Conservation (phyloP, 1,284 basidiomycete species). For the Cutaneotrichosporon cyanovorans region DNA sequence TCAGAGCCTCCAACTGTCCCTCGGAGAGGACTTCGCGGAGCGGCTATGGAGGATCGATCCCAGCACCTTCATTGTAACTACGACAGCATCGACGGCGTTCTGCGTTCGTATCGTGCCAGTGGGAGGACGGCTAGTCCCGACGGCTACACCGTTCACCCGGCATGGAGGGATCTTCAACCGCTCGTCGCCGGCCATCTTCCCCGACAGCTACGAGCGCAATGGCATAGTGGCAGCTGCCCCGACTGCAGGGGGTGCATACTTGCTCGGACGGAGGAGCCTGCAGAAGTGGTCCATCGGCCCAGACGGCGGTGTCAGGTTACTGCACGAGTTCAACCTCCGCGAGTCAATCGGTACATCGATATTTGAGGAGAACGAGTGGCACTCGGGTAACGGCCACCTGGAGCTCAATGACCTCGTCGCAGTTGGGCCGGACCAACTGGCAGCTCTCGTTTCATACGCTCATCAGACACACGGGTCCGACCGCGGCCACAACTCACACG, state of each 20-base stretch:
- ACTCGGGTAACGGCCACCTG: slow-evolving; percentile 22
- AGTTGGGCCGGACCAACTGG: slow-evolving; percentile 27
- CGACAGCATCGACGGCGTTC: slow-evolving; percentile 38
- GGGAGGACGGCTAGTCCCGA: slow-evolving; percentile 33
- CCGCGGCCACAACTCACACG: slow-evolving; percentile 23
- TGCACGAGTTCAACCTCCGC: slow-evolving; percentile 34
- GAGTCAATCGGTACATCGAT: slow-evolving; percentile 26
- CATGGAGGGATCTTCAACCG: slow-evolving; percentile 39
- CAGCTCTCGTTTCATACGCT: slow-evolving; percentile 34
- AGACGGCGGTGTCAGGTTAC: slow-evolving; percentile 27
- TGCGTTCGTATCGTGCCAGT: slow-evolving; percentile 32
- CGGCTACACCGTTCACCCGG: slow-evolving; percentile 30
- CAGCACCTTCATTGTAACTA: slow-evolving; percentile 39
- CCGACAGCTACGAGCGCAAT: slow-evolving; percentile 19
- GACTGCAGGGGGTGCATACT: slow-evolving; percentile 18
- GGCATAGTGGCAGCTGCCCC: slow-evolving; percentile 28
- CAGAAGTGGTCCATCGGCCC: slow-evolving; percentile 35
- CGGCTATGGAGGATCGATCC: slow-evolving; percentile 34
- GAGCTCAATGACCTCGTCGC: slow-evolving; percentile 35
- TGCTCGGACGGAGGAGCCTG: slow-evolving; percentile 31
- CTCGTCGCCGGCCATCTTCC: slow-evolving; percentile 27
- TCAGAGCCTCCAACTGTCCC: slow-evolving; percentile 22
- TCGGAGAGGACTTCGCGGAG: slow-evolving; percentile 43
- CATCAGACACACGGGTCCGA: slow-evolving; percentile 23
- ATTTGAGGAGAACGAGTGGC: slow-evolving; percentile 23